Conservation (phyloP, 2,329 filamentous ascomycete species). For the Hypoxylon rubiginosum region DNA sequence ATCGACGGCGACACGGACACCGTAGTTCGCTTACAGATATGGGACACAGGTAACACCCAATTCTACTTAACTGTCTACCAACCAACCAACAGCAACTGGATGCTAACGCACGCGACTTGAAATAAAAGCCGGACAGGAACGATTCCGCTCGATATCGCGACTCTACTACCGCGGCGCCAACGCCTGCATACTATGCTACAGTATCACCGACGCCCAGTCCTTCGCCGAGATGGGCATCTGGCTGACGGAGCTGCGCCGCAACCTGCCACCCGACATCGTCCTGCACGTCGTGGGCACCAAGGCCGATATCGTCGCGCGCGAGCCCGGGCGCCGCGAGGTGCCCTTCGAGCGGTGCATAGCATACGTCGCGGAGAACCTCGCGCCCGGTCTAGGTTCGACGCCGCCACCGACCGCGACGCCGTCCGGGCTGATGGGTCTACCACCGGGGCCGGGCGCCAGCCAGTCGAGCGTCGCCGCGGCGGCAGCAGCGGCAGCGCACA, state of each 20-base stretch:
- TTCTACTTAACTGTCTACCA: not conserved
- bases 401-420: slow-evolving; percentile 74
- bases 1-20: slow-evolving; percentile 88
- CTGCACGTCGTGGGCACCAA: slow-evolving; percentile 97
- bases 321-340: slow-evolving; percentile 83
- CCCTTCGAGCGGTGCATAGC: slow-evolving; percentile 96
- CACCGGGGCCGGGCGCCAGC: slow-evolving; percentile 47
- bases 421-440: slow-evolving; percentile 49
- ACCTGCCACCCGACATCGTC: slow-evolving; percentile 82
- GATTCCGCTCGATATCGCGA: slow-evolving; percentile 93
- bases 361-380: slow-evolving; percentile 92
- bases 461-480: slow-evolving; percentile 45
- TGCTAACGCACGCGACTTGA: slow-evolving; percentile 6
- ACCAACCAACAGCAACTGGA: slow-evolving; percentile 29
- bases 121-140: slow-evolving; percentile 82
- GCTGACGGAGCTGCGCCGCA: slow-evolving; percentile 86
- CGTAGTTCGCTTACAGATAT: slow-evolving; percentile 91
- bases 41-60: slow-evolving; percentile 79
- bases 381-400: slow-evolving; percentile 76
- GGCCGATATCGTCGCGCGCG: slow-evolving; percentile 87
- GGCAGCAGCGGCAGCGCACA: slow-evolving; percentile 27
- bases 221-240: slow-evolving; percentile 94
- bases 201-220: slow-evolving; percentile 86
- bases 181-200: slow-evolving; percentile 93
- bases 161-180: slow-evolving; percentile 97